Evolutionary conservation across 1,284 basidiomycete species (phyloP).

Genomic region (Malassezia vespertilionis): DNA sequence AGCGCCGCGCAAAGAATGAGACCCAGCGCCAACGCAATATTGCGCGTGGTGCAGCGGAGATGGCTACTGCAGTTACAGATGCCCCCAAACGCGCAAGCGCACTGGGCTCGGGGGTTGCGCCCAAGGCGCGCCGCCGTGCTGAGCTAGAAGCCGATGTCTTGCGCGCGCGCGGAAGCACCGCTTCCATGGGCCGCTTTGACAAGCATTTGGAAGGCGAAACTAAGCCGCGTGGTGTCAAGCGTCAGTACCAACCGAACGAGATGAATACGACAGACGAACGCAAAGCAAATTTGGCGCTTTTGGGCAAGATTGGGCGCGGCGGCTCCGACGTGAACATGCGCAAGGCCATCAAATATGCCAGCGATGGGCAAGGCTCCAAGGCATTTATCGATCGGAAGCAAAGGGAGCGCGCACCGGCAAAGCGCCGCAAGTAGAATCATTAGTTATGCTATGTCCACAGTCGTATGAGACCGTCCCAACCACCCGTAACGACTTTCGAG

Average conservation of each 20-base stretch:
- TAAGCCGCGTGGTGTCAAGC: constrained; percentile 66
- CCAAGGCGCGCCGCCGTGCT: constrained; percentile 56
- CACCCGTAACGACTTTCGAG: constrained; percentile 77
- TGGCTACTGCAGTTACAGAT: constrained; percentile 1
- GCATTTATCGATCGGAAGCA: constrained; percentile 7
- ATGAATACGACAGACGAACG: constrained; percentile 60
- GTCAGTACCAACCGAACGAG: constrained; percentile 81
- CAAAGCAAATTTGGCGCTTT: constrained; percentile 60
- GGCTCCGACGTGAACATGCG: constrained; percentile 30
- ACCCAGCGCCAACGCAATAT: constrained; percentile 67
- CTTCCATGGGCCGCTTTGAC: constrained; percentile 79
- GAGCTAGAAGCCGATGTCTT: constrained; percentile 69
- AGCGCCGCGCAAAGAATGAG: constrained; percentile 71
- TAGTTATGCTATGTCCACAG: constrained; percentile 56
- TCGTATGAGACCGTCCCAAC: constrained; percentile 94
- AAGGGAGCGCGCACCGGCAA: constrained; percentile 7
- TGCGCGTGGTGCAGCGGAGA: constrained; percentile 50
- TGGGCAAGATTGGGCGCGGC: constrained; percentile 63
- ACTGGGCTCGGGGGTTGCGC: constrained; percentile 18
- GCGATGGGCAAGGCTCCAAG: constrained; percentile 15
- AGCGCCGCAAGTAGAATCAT: constrained; percentile 18
- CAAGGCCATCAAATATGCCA: constrained; percentile 21
- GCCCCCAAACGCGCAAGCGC: constrained; percentile 22
- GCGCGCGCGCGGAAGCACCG: constrained; percentile 71
- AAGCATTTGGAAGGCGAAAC: constrained; percentile 75